These are phyloP conservation scores for Echinochloa phyllopogon DNA, from an alignment of 176 grass and related monocot genomes.

Conservation along the genomic window DNA sequence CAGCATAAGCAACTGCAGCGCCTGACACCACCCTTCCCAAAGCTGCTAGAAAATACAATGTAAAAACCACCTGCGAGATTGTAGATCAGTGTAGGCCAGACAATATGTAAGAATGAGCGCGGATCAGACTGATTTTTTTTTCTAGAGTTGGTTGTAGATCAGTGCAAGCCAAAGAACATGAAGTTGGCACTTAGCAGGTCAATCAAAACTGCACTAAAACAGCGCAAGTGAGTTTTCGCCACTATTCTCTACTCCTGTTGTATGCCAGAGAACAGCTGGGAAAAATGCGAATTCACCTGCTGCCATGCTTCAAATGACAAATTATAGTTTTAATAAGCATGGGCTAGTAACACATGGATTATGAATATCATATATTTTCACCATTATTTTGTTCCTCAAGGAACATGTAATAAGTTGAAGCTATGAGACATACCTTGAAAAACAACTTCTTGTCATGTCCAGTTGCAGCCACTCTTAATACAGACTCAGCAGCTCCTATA, in stretches of 20 bases:
- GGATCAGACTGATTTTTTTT: not conserved
- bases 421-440: slow-evolving; percentile 68
- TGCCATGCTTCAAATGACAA: not conserved
- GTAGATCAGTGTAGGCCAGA: slow-evolving; percentile 1
- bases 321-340: not conserved
- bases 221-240: not conserved
- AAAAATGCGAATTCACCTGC: not conserved
- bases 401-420: not conserved
- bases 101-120: not conserved
- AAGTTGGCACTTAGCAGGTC: not conserved
- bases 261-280: not conserved
- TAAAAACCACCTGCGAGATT: slow-evolving; percentile 69
- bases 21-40: slow-evolving; percentile 83
- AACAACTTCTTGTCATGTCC: slow-evolving; percentile 93
- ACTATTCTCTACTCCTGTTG: not conserved
- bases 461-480: slow-evolving; percentile 88
- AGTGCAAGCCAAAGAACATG: not conserved
- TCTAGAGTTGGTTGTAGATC: not conserved
- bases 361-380: not conserved
- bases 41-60: slow-evolving; percentile 78
- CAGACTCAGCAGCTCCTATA: slow-evolving; percentile 87
- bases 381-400: not conserved
- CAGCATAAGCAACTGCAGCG: slow-evolving; percentile 87
- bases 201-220: not conserved
- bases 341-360: not conserved